Conservation (phyloP, 129 eudicot genomes). For the Helianthus annuus region HanXRQr2.0-SUNRISE NC_035448.2:35284537-35285036, state of each 20-base stretch:
- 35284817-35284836: no score
- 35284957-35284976: no score
- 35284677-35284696: conserved; percentile 20
- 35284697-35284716: conserved; percentile 18
- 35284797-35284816: neutral
- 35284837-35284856: no score
- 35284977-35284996: no score
- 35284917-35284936: no score
- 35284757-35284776: conserved; percentile 29
- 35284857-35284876: no score
- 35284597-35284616: conserved; percentile 41
- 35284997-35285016: no score
- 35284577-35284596: conserved; percentile 20
- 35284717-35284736: conserved; percentile 24
- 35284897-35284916: no score
- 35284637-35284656: conserved; percentile 6
- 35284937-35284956: no score
- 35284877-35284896: no score
- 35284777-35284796: neutral
- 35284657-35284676: conserved; percentile 21
- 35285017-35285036: no score
- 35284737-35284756: conserved; percentile 37
- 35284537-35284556: conserved; percentile 31
- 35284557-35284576: conserved; percentile 34
- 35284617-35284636: conserved; percentile 15